phyloP scores from a whole-genome alignment of 768 basidiomycete species.

The Leucocoprinus sp. region DNA sequence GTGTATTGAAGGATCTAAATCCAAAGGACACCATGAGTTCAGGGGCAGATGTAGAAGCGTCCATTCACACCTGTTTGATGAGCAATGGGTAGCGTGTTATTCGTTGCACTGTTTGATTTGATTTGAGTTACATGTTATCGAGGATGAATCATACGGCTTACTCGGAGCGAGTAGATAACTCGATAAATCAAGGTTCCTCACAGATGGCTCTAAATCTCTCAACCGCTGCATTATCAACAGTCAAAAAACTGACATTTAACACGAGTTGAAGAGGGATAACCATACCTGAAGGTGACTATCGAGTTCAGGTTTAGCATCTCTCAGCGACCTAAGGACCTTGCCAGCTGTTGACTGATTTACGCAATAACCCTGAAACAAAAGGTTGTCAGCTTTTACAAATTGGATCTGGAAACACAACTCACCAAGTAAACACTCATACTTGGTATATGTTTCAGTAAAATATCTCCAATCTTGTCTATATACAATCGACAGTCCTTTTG shows the following conservation, averaged over 20 bases:
- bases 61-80: slow-evolving; percentile 58
- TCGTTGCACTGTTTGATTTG: slow-evolving; percentile 67
- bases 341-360: slow-evolving; percentile 79
- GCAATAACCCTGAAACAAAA: slow-evolving; percentile 63
- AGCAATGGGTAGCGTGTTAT: slow-evolving; percentile 91
- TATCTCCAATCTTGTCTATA: slow-evolving; percentile 81
- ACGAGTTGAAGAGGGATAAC: neutral
- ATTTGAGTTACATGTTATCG: slow-evolving; percentile 2
- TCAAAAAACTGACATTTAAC: neutral
- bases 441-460: slow-evolving; percentile 65
- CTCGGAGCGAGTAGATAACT: slow-evolving; percentile 91
- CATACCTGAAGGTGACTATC: slow-evolving; percentile 60
- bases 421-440: slow-evolving; percentile 81
- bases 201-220: slow-evolving; percentile 61
- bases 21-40: too few species aligned
- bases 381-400: neutral
- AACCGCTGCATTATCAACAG: slow-evolving; percentile 40
- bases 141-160: slow-evolving; percentile 26
- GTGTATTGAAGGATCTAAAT: slow-evolving; percentile 78
- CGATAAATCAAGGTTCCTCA: slow-evolving; percentile 79
- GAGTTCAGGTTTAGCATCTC: slow-evolving; percentile 60
- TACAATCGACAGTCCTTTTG: slow-evolving; percentile 92
- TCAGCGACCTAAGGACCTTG: slow-evolving; percentile 64
- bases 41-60: slow-evolving; percentile 1
- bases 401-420: slow-evolving; percentile 13